A percentile compares a stretch with the other conserved stretches of the same genome.
Conservation (phyloP, 805 yeast species). For the Saccharomyces paradoxus region DNA sequence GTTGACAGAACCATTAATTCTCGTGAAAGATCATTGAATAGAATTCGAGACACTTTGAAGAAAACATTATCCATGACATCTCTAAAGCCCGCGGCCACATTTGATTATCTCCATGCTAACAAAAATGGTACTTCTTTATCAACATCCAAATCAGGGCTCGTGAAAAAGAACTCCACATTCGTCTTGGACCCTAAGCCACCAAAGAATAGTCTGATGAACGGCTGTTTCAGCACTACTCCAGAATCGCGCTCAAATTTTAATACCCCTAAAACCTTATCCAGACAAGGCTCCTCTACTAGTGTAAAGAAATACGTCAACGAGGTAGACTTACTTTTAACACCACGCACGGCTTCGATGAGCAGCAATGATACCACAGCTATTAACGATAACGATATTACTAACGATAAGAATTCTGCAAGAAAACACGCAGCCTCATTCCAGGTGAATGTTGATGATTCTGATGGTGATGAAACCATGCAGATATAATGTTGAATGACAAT, state of each 20-base stretch:
- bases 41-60: constrained; percentile 19
- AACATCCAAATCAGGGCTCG: constrained; percentile 5
- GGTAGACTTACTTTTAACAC: neutral
- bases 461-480: neutral
- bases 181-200: constrained; percentile 28
- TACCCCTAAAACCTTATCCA: constrained; percentile 24
- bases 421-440: neutral
- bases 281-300: constrained; percentile 15
- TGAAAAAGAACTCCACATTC: constrained; percentile 22
- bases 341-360: neutral
- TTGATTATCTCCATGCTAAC: neutral
- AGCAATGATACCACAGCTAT: neutral
- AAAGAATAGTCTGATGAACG: constrained; percentile 25
- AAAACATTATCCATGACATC: constrained; percentile 23
- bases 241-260: constrained; percentile 23
- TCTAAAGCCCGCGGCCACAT: neutral
- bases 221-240: constrained; percentile 27
- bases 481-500: neutral
- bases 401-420: neutral
- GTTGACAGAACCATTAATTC: constrained; percentile 5
- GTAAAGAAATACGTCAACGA: neutral
- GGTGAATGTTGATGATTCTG: neutral
- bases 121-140: constrained; percentile 4
- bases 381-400: neutral
- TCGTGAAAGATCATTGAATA: constrained; percentile 11